Percentiles rank a stretch among this genome's conserved stretches.
Evolutionary conservation across 2,329 filamentous ascomycete genomes (phyloP).

Genomic region (Arthrobotrys sinensis): DNA sequence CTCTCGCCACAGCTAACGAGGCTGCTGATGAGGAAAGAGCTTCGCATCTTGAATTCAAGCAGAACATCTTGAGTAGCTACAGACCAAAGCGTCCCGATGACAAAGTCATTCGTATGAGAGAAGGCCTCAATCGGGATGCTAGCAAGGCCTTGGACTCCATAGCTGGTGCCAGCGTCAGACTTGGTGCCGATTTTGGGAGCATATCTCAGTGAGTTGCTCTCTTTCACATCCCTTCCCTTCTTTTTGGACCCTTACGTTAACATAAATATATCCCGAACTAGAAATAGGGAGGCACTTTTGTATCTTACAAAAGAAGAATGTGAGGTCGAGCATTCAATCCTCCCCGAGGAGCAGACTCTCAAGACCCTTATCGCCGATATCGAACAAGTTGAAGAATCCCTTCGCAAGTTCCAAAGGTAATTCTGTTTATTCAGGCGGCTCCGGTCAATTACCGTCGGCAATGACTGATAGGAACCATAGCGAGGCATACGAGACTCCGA

Average conservation of each 20-base stretch:
- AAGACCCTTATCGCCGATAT: constrained; percentile 73
- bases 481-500: constrained; percentile 65
- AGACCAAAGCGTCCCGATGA: constrained; percentile 59
- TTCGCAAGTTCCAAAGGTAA: constrained; percentile 50
- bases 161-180: constrained; percentile 45
- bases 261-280: not conserved
- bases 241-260: not conserved
- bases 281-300: constrained; percentile 67
- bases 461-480: constrained; percentile 15
- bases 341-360: constrained; percentile 73
- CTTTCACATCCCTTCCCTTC: not conserved
- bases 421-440: not conserved
- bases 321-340: constrained; percentile 73
- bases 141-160: constrained; percentile 44
- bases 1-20: constrained; percentile 83
- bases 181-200: constrained; percentile 47
- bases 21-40: constrained; percentile 79
- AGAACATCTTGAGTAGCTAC: constrained; percentile 74
- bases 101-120: constrained; percentile 44
- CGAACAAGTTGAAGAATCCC: constrained; percentile 59
- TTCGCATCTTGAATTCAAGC: constrained; percentile 74
- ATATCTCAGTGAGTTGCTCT: constrained; percentile 35
- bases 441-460: not conserved
- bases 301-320: constrained; percentile 73
- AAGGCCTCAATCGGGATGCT: constrained; percentile 54